Evolutionary conservation across 345 rosid species (phyloP).

Genomic region (Abelmoschus esculentus): DNA sequence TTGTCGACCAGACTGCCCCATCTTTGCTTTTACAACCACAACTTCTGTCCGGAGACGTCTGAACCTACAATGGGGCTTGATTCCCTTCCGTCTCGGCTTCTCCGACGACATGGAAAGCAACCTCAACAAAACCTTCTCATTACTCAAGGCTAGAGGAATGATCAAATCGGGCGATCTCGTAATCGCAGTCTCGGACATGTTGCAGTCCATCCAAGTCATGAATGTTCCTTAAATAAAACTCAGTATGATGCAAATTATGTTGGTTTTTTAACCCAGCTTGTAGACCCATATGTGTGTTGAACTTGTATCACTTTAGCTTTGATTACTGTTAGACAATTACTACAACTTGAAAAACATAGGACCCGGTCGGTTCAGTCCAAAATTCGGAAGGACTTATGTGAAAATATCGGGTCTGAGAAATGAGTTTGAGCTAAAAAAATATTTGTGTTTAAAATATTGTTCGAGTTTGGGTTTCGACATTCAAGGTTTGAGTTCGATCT

Average conservation of each 20-base stretch:
- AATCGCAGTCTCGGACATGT: conserved; percentile 89
- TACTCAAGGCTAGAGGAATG: conserved; percentile 55
- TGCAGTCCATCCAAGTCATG: conserved; percentile 97
- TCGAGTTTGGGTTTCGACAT: too few relatives aligned
- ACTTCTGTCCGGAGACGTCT: conserved; percentile 78
- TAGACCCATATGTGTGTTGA: conserved; percentile 7
- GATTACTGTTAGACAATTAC: conserved; percentile 15
- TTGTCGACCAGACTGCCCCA: conserved; percentile 97
- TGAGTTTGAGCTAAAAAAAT: not conserved
- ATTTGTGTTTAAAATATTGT: too few relatives aligned
- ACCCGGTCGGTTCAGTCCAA: not conserved
- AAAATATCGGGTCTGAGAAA: too few relatives aligned
- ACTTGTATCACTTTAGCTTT: not conserved
- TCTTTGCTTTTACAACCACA: conserved; percentile 83
- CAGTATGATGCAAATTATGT: not conserved
- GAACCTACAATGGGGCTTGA: conserved; percentile 96
- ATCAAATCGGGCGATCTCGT: conserved; percentile 80
- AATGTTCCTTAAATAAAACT: conserved; percentile 54
- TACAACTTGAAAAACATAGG: not conserved
- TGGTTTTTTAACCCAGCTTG: not conserved
- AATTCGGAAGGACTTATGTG: not conserved
- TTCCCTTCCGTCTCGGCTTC: conserved; percentile 94
- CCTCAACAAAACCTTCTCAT: conserved; percentile 83
- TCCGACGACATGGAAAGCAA: conserved; percentile 94
- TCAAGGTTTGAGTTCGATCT: too few relatives aligned